These are phyloP conservation scores for Alloascoidea africana DNA, from an alignment of 805 yeast genomes.

Conservation along the genomic window DNA sequence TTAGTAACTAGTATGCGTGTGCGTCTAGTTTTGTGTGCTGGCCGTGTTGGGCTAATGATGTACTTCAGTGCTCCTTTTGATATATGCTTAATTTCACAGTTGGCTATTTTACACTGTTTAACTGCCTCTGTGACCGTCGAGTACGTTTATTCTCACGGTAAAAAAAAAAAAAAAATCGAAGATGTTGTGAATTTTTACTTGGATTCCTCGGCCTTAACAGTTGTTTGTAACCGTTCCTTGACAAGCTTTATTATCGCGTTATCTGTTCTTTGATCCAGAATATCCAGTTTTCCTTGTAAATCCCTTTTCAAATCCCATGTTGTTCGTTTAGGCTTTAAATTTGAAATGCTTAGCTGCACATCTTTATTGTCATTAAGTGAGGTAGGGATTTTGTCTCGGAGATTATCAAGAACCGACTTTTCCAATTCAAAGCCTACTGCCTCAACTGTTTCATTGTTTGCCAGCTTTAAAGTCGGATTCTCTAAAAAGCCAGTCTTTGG, in stretches of 20 bases:
- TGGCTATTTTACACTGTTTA: no score
- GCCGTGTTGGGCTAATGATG: no score
- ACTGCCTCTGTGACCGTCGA: no score
- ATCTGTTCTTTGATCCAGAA: conserved; percentile 27
- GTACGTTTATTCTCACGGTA: no score
- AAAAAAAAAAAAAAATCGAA: no score
- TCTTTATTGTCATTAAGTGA: neutral
- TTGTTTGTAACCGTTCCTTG: conserved; percentile 19
- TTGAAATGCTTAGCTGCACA: conserved; percentile 9
- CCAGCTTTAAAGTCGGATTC: conserved; percentile 14
- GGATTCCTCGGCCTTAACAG: no score
- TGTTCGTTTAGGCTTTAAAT: conserved; percentile 14
- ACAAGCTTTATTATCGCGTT: conserved; percentile 22
- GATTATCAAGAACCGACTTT: conserved; percentile 13
- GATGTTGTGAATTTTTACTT: no score
- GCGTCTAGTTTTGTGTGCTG: no score
- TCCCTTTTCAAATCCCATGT: conserved; percentile 24
- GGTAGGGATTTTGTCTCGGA: conserved; percentile 4
- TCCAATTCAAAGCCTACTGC: conserved; percentile 17
- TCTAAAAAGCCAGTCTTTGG: conserved; percentile 8
- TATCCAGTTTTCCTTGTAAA: conserved; percentile 21
- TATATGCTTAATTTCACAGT: no score
- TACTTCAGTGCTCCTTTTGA: no score
- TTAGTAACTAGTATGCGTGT: no score
- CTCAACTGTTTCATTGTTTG: conserved; percentile 21